Evolutionary conservation across 2,329 filamentous ascomycete species (phyloP).

Genomic region (Parascedosporium putredinis): DNA sequence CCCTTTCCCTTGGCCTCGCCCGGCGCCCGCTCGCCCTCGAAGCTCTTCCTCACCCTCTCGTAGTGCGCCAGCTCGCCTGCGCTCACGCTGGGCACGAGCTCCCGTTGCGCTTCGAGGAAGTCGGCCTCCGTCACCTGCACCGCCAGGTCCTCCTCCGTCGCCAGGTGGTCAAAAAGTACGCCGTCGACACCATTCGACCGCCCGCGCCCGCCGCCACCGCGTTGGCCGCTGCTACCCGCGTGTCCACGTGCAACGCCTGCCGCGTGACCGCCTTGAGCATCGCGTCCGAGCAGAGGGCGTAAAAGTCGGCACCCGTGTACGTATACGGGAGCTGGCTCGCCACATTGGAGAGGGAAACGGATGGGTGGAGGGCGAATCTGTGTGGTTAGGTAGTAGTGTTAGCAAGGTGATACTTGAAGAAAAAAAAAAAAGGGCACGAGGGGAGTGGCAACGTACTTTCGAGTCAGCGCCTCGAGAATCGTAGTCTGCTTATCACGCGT

Average conservation of each 20-base stretch:
- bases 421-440: background rate
- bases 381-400: slow-evolving; percentile 11
- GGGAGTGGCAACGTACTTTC: slow-evolving; percentile 54
- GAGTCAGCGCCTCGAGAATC: slow-evolving; percentile 85
- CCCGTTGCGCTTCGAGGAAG: slow-evolving; percentile 70
- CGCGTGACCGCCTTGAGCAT: slow-evolving; percentile 98
- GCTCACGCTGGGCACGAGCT: slow-evolving; percentile 89
- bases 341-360: slow-evolving; percentile 64
- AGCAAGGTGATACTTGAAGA: too few species aligned
- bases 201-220: slow-evolving; percentile 23
- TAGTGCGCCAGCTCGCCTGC: slow-evolving; percentile 88
- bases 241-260: slow-evolving; percentile 73
- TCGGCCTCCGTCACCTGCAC: slow-evolving; percentile 86
- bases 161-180: slow-evolving; percentile 94
- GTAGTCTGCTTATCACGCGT: slow-evolving; percentile 94
- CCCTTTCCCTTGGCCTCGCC: slow-evolving; percentile 23
- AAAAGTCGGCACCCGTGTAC: slow-evolving; percentile 95
- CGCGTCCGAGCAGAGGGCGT: slow-evolving; percentile 91
- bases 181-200: slow-evolving; percentile 67
- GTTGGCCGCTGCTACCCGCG: slow-evolving; percentile 66
- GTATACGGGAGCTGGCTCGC: slow-evolving; percentile 79
- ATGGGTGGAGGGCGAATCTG: slow-evolving; percentile 75
- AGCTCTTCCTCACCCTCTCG: slow-evolving; percentile 68
- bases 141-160: slow-evolving; percentile 68
- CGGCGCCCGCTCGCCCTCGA: slow-evolving; percentile 52